Evolutionary conservation across 2,329 filamentous ascomycete species (phyloP), one percentile per base, ranked within the genome.

Genomic region (Paecilomyces sp.): DNA sequence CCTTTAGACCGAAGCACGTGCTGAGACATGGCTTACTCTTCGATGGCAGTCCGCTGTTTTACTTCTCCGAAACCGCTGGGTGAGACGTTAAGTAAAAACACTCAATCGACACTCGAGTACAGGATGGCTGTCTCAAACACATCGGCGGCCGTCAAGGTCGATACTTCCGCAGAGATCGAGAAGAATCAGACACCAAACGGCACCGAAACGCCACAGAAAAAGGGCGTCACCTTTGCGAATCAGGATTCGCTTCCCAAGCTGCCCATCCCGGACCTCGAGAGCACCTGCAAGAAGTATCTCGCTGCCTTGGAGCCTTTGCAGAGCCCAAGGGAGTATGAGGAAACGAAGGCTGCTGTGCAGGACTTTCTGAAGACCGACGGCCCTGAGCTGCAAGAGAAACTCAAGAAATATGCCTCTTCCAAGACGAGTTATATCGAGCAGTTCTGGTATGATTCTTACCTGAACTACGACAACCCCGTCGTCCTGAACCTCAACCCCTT

Each of bases 371-470:
- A 83, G 66, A 79, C 82, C 0, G 92, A 97, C 63, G 94, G 94
- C 0, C 90, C 89, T 0, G 86, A 89, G 54, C 77, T 99, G 55
- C 92, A 99, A 72, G 91, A 94, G 62, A 92, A 89, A 74, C 77
- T 97, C 59, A 94, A 92, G 79, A 87, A 88, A 68, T 99, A 97
- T 79, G 92, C 94, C 8, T 87, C 86, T 55, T 91, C 89, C 53
- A 93, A 92, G 77, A 91, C 91, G 41, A 97, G 93, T 76, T 99
- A 97, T 72, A 97, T 99, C 68, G 94, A 97, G 73, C 94, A 99
- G 70, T 99, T 99, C 68, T 99, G 92, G 94, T 97, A 97, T 73
- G 94, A 99, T 74, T 97, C 94, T 31, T 99, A 97, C 72, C 82
- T 99, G 63, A 97, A 97, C 77, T 99, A 89, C 72, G 94, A 97